A percentile compares a stretch with the other conserved stretches of the same genome.
Evolutionary conservation across 495 filamentous ascomycete species (phyloP).

Genomic region (Neurospora pannonica): DNA sequence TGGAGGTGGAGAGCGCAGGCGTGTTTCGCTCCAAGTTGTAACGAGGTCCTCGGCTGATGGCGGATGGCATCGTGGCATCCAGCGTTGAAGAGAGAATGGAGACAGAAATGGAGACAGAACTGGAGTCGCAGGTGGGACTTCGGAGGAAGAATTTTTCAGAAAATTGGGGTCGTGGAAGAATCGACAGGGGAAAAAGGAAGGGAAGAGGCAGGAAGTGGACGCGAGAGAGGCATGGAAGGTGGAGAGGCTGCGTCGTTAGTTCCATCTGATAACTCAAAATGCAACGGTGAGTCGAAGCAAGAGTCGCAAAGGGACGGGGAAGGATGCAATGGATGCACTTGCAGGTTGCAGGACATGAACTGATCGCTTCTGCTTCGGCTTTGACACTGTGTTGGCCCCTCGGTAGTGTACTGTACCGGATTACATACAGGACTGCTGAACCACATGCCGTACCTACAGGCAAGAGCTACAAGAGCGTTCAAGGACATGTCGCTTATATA

Average conservation of each 20-base stretch:
- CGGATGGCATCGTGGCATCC: background rate
- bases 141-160: background rate
- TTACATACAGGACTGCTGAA: background rate
- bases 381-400: background rate
- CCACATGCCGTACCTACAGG: background rate
- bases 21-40: background rate
- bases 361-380: background rate
- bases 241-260: constrained; percentile 2
- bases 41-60: background rate
- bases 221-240: background rate
- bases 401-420: background rate
- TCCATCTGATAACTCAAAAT: constrained; percentile 28
- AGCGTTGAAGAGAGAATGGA: background rate
- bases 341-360: background rate
- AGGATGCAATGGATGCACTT: background rate
- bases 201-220: background rate
- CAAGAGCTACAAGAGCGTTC: background rate
- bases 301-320: background rate
- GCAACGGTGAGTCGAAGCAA: background rate
- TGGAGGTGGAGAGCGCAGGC: background rate
- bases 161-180: background rate
- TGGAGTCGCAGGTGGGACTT: background rate
- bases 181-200: background rate
- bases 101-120: background rate
- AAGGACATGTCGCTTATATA: background rate